Evolutionary conservation across 345 rosid genomes (phyloP), one percentile per base, ranked within the genome.

Genomic region (Bruguiera sexangula): DNA sequence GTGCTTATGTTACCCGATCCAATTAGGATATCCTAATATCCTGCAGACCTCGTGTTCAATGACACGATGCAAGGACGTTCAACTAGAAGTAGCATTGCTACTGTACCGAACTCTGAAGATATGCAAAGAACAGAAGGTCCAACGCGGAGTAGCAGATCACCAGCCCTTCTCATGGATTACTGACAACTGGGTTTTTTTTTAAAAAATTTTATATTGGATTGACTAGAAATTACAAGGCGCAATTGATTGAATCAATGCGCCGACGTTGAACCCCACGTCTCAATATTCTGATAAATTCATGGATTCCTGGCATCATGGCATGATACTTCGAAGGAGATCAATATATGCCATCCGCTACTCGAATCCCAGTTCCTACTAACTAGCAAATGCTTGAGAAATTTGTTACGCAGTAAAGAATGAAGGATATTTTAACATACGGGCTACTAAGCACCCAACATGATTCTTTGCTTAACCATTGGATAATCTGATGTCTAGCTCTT

Each of bases 291-390:
- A 29, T 48, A 32, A 29, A 10, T 15, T 62, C 13, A 79, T 26
- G 74, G 73, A 62, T 70, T 78, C 83, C 83, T 88, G 77, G 84
- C 82, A 77, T 89, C 11, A 7, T 34, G 37, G 8, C 37, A 8
- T 34, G 37, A 6, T 1, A 34, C 37, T 34, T 10, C n/a, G 24
- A 6, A 53, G 22, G 56, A 20, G 57, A 53, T 53, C 3, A 53
- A 9, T 22, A 20, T 7, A 0, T 53, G 4, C 9, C 22, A 19
- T 53, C 57, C 6, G 24, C 37, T 53, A n/a, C 20, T 53, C 0
- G 21, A 20, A 57, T 30, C 22, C 34, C 24, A 11, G 8, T 53
- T 53, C n/a, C 1, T 53, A 6, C 26, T 53, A 8, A 19, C 3
- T 7, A 1, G 37, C 37, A 34, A 34, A 34, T 34, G 37, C 37